Conservation (phyloP, 768 basidiomycete species). For the Ramaria rubella region DNA sequence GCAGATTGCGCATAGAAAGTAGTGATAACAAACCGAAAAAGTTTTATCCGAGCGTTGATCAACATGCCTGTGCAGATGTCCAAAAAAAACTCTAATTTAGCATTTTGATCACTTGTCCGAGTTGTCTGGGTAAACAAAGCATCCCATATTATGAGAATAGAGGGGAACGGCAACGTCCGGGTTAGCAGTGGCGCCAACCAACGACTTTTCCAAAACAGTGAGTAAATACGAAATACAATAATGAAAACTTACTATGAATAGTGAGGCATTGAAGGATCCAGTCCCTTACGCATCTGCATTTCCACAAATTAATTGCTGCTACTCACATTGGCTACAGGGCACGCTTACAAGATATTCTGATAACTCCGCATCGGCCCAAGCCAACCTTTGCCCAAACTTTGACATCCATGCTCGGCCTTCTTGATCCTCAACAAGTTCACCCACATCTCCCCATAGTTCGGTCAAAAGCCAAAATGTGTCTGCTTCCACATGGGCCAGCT, state of each 20-base stretch:
- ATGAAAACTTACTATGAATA: conserved; percentile 61
- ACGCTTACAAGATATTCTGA: conserved; percentile 49
- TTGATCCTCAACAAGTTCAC: conserved; percentile 67
- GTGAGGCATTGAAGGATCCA: conserved; percentile 68
- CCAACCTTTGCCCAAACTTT: conserved; percentile 51
- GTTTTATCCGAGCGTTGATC: conserved; percentile 44
- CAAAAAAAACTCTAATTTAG: conserved; percentile 62
- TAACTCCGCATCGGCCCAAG: conserved; percentile 60
- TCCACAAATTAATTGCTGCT: neutral
- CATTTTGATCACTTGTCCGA: conserved; percentile 45
- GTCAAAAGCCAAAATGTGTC: conserved; percentile 83
- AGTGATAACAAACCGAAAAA: conserved; percentile 43
- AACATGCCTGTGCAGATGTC: conserved; percentile 69
- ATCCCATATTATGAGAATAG: conserved; percentile 64
- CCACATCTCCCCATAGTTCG: conserved; percentile 62
- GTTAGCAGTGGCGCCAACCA: conserved; percentile 70
- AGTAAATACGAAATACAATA: conserved; percentile 2
- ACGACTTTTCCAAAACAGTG: conserved; percentile 37
- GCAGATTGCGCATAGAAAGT: neutral
- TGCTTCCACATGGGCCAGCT: conserved; percentile 63
- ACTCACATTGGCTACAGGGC: neutral
- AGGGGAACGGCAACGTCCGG: conserved; percentile 61
- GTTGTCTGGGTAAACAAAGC: conserved; percentile 54
- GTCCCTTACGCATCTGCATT: conserved; percentile 49
- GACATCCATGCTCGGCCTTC: conserved; percentile 56